Evolutionary conservation across 495 filamentous ascomycete species (phyloP), one percentile per base, ranked within the genome.

Genomic region (Lichenothelia convexa): DNA sequence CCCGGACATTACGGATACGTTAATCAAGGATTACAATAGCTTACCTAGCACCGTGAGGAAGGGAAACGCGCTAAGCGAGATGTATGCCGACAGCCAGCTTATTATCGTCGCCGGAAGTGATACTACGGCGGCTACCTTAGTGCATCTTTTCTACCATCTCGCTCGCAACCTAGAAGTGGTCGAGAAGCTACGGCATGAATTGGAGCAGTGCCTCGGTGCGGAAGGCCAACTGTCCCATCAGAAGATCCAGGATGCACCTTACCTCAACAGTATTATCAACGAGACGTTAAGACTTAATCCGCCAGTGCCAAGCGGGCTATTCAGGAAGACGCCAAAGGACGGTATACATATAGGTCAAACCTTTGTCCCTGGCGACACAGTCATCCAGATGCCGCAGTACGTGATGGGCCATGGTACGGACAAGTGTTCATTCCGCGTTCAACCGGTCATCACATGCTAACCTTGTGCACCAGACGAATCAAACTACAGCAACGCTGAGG

Each of bases 281-380:
- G 71, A 79, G 48, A 55, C 70, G 0, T 48, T 77, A 23, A 55
- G 71, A 1, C 46, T 76, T 9, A 59, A 73, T 41, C 58, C 62
- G 1, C 63, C 66, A 4, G 62, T 64, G 0, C 58, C 63, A 1
- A 54, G 53, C 15, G 67, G 50, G 2, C 51, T 62, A 11, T 51
- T 51, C 13, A 57, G 72, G 6, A 35, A 47, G 6, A 64, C 61
- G 0, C 62, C 64, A 0, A 54, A 56, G 2, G 55, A 63, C 34
- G 68, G 68, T 0, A 47, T 71, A 16, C 42, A 39, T 9, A 50
- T 71, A 8, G 64, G 58, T 15, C 63, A 60, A 0, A 34, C 44
- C 0, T 57, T 49, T 37, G 56, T 71, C 11, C 67, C 67, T 0
- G 64, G 63, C 0, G 40, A 54, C 5, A 51, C 47, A 5, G 50